These are phyloP conservation scores for Diaporthe capsici DNA, from an alignment of 2,329 filamentous ascomycete genomes.

Conservation along the genomic window DNA sequence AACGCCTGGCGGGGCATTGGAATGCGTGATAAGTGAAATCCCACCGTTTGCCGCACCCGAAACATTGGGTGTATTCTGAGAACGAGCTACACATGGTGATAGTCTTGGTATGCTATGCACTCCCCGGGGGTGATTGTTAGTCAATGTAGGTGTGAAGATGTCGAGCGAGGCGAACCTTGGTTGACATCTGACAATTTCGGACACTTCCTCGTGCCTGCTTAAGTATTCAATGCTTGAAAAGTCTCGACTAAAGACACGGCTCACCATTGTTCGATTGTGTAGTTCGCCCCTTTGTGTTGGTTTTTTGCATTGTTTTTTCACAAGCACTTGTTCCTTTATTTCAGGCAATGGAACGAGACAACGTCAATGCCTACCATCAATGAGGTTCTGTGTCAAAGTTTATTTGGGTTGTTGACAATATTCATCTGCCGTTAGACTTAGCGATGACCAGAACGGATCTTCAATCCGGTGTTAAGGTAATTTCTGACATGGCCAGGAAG, in stretches of 20 bases:
- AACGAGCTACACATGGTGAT: conserved; percentile 12
- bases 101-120: background rate
- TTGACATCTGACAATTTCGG: background rate
- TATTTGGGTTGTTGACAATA: background rate
- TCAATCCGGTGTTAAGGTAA: too few species aligned
- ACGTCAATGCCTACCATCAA: background rate
- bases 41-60: conserved; percentile 10
- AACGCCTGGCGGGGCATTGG: background rate
- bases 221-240: background rate
- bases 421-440: background rate
- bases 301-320: background rate
- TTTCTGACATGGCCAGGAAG: background rate
- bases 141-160: background rate
- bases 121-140: background rate
- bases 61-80: conserved; percentile 8
- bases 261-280: background rate
- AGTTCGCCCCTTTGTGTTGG: background rate
- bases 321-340: background rate
- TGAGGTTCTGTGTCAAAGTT: background rate
- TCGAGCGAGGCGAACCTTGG: too few species aligned
- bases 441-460: background rate
- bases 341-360: background rate
- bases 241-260: background rate
- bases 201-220: background rate
- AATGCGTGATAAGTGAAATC: background rate